phyloP scores from a whole-genome alignment of 495 filamentous ascomycete species.

The Pseudotulostoma volvatum region DNA sequence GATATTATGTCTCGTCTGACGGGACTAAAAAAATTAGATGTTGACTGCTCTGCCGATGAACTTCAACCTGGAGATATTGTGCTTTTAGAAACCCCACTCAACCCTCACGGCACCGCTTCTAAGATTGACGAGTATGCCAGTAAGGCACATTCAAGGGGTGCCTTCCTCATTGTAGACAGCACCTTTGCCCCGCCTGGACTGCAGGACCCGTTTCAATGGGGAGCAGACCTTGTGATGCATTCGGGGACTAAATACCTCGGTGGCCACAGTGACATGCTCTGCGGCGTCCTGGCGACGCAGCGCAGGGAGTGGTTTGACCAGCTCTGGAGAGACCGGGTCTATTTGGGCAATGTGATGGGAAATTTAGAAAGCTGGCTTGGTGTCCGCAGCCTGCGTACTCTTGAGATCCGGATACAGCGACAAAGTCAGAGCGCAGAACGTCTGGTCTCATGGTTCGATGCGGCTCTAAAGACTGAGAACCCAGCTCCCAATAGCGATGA shows the following conservation, averaged over 20 bases:
- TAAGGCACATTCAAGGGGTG: constrained; percentile 53
- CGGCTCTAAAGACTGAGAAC: constrained; percentile 20
- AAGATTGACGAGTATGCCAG: constrained; percentile 41
- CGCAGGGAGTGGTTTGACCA: constrained; percentile 36
- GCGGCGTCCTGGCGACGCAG: constrained; percentile 58
- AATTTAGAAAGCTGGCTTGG: constrained; percentile 86
- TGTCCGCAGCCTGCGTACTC: constrained; percentile 65
- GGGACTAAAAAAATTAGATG: constrained; percentile 36
- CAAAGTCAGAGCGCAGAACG: constrained; percentile 31
- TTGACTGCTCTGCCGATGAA: constrained; percentile 30
- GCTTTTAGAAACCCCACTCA: constrained; percentile 67
- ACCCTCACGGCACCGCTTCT: constrained; percentile 55
- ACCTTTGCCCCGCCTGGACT: constrained; percentile 89
- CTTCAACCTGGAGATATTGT: constrained; percentile 54
- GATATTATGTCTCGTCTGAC: constrained; percentile 42
- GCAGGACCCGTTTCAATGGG: constrained; percentile 66
- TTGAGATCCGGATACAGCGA: constrained; percentile 63
- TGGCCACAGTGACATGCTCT: constrained; percentile 81
- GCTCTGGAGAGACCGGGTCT: constrained; percentile 47
- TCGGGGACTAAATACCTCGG: constrained; percentile 90
- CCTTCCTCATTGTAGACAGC: constrained; percentile 66
- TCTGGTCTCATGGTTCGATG: constrained; percentile 56
- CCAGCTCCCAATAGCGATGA: constrained; percentile 19
- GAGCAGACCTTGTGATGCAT: constrained; percentile 80
- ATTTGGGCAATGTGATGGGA: constrained; percentile 77